Percentiles rank a stretch among this genome's conserved stretches.
Evolutionary conservation across 1,139 yeast genomes (phyloP).

Genomic region (Hansenula sp.): DNA sequence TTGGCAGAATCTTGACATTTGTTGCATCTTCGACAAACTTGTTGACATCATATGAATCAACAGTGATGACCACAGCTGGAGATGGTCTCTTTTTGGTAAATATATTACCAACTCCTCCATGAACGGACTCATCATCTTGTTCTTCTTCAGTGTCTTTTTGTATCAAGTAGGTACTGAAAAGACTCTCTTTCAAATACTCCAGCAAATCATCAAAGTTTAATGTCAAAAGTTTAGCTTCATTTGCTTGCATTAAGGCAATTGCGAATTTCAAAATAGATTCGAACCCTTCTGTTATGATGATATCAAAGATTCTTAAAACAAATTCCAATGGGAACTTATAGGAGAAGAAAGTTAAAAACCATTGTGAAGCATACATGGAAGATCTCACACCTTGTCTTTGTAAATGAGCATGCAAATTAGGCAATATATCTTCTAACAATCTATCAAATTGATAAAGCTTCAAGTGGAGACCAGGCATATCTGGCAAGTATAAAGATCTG

Average conservation of each 20-base stretch:
- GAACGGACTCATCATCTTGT: conserved; percentile 9
- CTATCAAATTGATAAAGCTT: conserved; percentile 87
- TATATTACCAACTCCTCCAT: conserved; percentile 12
- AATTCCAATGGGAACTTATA: conserved; percentile 86
- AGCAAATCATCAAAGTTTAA: conserved; percentile 73
- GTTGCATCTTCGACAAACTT: conserved; percentile 79
- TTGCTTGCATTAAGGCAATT: conserved; percentile 66
- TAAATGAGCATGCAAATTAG: conserved; percentile 69
- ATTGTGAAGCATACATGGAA: conserved; percentile 93
- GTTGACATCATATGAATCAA: conserved; percentile 54
- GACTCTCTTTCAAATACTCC: conserved; percentile 69
- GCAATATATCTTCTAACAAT: conserved; percentile 63
- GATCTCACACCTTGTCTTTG: conserved; percentile 81
- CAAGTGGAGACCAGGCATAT: conserved; percentile 89
- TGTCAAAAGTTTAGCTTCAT: conserved; percentile 52
- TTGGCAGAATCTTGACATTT: conserved; percentile 65
- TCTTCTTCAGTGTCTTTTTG: conserved; percentile 28
- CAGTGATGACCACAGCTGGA: conserved; percentile 19
- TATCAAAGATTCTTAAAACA: conserved; percentile 79
- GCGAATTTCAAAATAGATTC: conserved; percentile 83
- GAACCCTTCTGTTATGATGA: conserved; percentile 82
- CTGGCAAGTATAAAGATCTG: conserved; percentile 74
- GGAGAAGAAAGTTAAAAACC: conserved; percentile 93
- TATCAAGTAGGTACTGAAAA: conserved; percentile 66
- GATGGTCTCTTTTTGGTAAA: conserved; percentile 10